Evolutionary conservation across 805 yeast species (phyloP).

Genomic region (Metschnikowia arizonensis): DNA sequence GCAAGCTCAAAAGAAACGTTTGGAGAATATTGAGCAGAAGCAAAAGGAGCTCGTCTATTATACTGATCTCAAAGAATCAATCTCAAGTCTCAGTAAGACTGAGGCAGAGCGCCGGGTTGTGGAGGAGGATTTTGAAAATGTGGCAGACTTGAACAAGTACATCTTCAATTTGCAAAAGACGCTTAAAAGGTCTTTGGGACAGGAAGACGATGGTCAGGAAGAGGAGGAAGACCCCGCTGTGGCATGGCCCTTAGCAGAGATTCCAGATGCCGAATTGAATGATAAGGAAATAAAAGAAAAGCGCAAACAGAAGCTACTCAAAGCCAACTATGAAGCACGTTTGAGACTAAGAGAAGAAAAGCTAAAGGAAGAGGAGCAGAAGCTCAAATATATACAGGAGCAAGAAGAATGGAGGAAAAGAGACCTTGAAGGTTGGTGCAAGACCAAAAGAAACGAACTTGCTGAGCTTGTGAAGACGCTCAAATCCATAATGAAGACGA

Average conservation of each 20-base stretch:
- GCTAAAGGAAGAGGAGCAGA: conserved; percentile 55
- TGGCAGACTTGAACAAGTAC: conserved; percentile 65
- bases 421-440: conserved; percentile 78
- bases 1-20: conserved; percentile 81
- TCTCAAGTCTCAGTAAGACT: conserved; percentile 48
- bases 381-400: conserved; percentile 55
- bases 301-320: conserved; percentile 73
- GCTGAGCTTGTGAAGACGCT: conserved; percentile 54
- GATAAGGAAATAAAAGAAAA: conserved; percentile 84
- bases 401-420: conserved; percentile 75
- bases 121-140: conserved; percentile 75
- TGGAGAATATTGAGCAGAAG: conserved; percentile 74
- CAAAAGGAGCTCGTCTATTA: conserved; percentile 78
- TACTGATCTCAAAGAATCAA: conserved; percentile 49
- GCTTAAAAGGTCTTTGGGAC: conserved; percentile 60
- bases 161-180: conserved; percentile 61
- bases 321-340: conserved; percentile 87
- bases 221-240: conserved; percentile 47
- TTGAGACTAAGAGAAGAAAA: conserved; percentile 78
- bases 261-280: conserved; percentile 77
- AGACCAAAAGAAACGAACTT: conserved; percentile 59
- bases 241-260: conserved; percentile 65
- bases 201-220: conserved; percentile 56
- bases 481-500: conserved; percentile 64
- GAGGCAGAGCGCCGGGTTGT: conserved; percentile 53